Conservation (phyloP, 2,329 filamentous ascomycete species). For the Endoconidiophora laricicola region DNA sequence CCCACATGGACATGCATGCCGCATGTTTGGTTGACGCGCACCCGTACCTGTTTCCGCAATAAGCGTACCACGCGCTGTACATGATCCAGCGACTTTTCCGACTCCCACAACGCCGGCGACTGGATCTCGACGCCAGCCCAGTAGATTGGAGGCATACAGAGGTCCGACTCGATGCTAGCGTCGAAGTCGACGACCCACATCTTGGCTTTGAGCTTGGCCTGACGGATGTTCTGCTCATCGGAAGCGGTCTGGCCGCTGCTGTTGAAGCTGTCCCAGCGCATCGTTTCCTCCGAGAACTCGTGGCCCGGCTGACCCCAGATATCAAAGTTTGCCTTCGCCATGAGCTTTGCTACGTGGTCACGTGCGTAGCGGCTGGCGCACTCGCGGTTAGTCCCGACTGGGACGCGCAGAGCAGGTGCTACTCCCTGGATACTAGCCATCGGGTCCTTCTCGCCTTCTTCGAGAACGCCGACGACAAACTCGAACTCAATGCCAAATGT, state of each 20-base stretch:
- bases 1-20: conserved; percentile 25
- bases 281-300: neutral
- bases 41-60: conserved; percentile 19
- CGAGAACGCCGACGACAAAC: conserved; percentile 14
- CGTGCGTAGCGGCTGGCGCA: conserved; percentile 4
- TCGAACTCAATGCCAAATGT: conserved; percentile 19
- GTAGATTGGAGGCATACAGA: neutral
- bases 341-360: conserved; percentile 14
- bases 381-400: neutral
- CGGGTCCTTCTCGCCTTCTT: conserved; percentile 12
- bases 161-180: neutral
- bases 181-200: conserved; percentile 2
- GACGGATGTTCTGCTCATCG: neutral
- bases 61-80: conserved; percentile 19
- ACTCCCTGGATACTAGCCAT: conserved; percentile 7
- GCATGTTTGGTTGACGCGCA: conserved; percentile 20
- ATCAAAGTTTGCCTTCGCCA: conserved; percentile 16
- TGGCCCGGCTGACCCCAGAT: conserved; percentile 5
- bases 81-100: conserved; percentile 17
- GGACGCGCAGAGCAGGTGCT: neutral
- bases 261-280: neutral
- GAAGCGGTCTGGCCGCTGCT: neutral
- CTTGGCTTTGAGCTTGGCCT: neutral
- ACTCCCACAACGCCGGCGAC: conserved; percentile 21
- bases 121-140: conserved; percentile 20